Base-by-base conservation (phyloP, 139 green algal genomes). In the Volvox africanus region DNA sequence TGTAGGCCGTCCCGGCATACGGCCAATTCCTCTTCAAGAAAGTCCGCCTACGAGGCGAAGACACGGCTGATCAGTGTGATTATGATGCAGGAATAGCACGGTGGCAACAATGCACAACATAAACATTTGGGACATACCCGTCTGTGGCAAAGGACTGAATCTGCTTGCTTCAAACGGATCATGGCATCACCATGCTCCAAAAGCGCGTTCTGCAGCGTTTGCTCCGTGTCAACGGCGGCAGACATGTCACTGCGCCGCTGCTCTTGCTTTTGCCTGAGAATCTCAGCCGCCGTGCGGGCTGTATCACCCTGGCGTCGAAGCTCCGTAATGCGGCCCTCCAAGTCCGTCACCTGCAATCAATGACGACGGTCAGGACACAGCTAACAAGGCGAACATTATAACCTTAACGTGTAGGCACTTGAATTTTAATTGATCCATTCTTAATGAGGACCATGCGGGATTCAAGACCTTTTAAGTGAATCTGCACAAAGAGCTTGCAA, bases 281-380 rank as follows among this genome's bases (percentile, higher is more conserved):
- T 86, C 1, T 86, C 87, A 1, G 61, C 75, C 1, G 61, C 76
- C 0, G 87, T 79, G 76, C 50, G 69, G 33, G 87, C 87, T 5
- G 87, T 79, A 28, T 91, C 76, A 0, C 76, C 76, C 16, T 91
- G 87, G 32, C 76, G 87, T 3, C 87, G 87, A 33, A 91, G 87
- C 14, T 20, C 32, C 1, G 14, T 0, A 32, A 86, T 67, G 26
- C 87, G 87, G 0, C 1, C 33, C 13, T 86, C 76, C 76, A 86
- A 26, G 20, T 86, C 87, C 12, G 44, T 55, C 32, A 86, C 11
- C 87, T 91, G 87, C 32, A 86, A 55, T 55, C 44, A 9, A 9
- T 55, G 44, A 55, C 44, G 9, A 55, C 44, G 44, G 44, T 55
- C 44, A 55, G 44, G 44, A 55, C 44, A 55, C 44, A 55, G 44